phyloP scores from a whole-genome alignment of 2,329 filamentous ascomycete genomes.

The Triangularia verruculosa region DNA sequence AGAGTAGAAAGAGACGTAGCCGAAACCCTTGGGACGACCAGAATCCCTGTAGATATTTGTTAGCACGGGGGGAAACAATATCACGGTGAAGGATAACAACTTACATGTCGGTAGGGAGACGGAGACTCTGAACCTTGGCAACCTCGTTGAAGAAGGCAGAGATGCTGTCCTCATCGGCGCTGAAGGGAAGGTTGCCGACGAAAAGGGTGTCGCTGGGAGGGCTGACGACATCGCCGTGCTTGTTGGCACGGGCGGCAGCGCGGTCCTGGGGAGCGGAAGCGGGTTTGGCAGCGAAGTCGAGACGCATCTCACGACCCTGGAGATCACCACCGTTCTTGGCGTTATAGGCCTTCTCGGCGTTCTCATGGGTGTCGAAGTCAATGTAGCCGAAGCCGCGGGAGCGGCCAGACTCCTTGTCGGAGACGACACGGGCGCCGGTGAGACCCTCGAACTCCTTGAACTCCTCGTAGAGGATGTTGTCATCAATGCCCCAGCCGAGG shows the following conservation, averaged over 20 bases:
- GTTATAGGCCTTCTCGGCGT: constrained; percentile 39
- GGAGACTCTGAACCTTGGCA: constrained; percentile 71
- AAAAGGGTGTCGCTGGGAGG: constrained; percentile 84
- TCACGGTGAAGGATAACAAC: constrained; percentile 31
- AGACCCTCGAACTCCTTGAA: constrained; percentile 79
- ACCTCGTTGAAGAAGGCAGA: constrained; percentile 70
- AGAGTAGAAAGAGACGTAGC: constrained; percentile 80
- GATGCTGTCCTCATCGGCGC: constrained; percentile 73
- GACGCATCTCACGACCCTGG: constrained; percentile 37
- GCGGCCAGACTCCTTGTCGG: constrained; percentile 74
- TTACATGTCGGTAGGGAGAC: constrained; percentile 80
- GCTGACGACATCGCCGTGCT: constrained; percentile 77
- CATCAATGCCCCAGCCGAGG: constrained; percentile 87
- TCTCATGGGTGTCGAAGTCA: constrained; percentile 68
- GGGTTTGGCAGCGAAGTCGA: constrained; percentile 39
- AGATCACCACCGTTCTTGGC: constrained; percentile 37
- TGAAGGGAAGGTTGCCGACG: constrained; percentile 87
- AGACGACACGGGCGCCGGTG: constrained; percentile 73
- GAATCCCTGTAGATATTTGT: constrained; percentile 57
- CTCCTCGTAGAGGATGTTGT: constrained; percentile 74
- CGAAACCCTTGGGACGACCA: constrained; percentile 86
- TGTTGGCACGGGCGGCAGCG: constrained; percentile 60
- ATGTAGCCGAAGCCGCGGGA: constrained; percentile 94
- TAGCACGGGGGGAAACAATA: constrained; percentile 26
- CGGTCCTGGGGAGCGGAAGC: constrained; percentile 41